A percentile compares a stretch with the other conserved stretches of the same genome.
Evolutionary conservation across 2,329 filamentous ascomycete species (phyloP).

Genomic region (Lithohypha guttulata): DNA sequence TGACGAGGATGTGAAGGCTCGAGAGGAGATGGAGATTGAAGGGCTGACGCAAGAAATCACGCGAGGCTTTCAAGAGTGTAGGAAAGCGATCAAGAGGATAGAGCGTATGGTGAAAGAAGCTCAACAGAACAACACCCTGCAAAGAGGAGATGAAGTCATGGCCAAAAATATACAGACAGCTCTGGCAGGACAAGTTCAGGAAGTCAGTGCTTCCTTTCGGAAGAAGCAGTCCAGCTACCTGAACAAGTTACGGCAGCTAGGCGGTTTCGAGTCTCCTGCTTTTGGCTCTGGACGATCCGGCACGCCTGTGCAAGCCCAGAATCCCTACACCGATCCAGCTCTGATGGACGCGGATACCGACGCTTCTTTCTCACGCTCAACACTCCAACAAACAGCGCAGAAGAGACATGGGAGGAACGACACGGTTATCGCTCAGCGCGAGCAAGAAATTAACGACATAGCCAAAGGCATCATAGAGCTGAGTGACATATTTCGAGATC

Average conservation of each 20-base stretch:
- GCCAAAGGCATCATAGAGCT: slow-evolving; percentile 96
- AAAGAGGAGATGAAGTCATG: slow-evolving; percentile 83
- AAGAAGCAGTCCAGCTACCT: slow-evolving; percentile 97
- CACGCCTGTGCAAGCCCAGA: slow-evolving; percentile 38
- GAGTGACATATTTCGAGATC: slow-evolving; percentile 89
- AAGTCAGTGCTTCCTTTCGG: slow-evolving; percentile 80
- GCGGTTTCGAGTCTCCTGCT: slow-evolving; percentile 44
- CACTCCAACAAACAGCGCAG: slow-evolving; percentile 67
- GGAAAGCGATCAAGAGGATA: slow-evolving; percentile 76
- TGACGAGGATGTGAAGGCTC: slow-evolving; percentile 77
- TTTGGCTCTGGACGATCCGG: slow-evolving; percentile 35
- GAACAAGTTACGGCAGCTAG: slow-evolving; percentile 71
- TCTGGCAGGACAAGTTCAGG: slow-evolving; percentile 76
- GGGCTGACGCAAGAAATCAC: slow-evolving; percentile 83
- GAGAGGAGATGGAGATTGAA: slow-evolving; percentile 86
- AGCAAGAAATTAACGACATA: slow-evolving; percentile 95
- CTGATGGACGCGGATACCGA: slow-evolving; percentile 90
- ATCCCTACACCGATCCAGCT: slow-evolving; percentile 71
- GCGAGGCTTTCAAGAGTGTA: slow-evolving; percentile 76
- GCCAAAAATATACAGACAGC: slow-evolving; percentile 92
- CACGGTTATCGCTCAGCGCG: slow-evolving; percentile 74
- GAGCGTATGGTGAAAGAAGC: slow-evolving; percentile 79
- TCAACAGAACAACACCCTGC: slow-evolving; percentile 57
- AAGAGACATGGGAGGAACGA: slow-evolving; percentile 63
- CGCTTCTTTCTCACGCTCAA: slow-evolving; percentile 79